Percentiles rank a stretch among this genome's conserved stretches.
Evolutionary conservation across 805 yeast genomes (phyloP).

Genomic region (Candida odintsovae): DNA sequence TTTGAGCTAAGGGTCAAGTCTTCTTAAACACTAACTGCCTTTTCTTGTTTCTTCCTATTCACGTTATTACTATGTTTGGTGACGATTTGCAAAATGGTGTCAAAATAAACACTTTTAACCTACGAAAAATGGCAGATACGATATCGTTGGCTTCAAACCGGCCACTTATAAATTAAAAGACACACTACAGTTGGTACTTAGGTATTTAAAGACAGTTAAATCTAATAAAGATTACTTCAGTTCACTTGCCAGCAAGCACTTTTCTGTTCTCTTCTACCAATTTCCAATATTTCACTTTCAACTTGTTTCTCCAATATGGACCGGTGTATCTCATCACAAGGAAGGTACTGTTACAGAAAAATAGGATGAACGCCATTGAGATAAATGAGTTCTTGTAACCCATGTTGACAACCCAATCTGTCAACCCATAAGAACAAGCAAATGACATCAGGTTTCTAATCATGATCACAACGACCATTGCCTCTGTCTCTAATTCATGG

Average conservation of each 20-base stretch:
- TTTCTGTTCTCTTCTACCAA: conserved; percentile 18
- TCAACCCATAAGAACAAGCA: conserved; percentile 54
- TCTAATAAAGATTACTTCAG: too few species aligned
- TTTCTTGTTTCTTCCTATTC: too few species aligned
- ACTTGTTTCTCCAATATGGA: conserved; percentile 22
- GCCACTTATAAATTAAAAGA: too few species aligned
- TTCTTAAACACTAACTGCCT: too few species aligned
- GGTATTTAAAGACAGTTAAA: too few species aligned
- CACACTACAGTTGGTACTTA: too few species aligned
- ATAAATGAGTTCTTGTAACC: conserved; percentile 55
- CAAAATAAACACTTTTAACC: too few species aligned
- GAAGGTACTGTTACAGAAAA: conserved; percentile 27
- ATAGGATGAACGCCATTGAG: conserved; percentile 47
- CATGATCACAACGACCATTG: conserved; percentile 50
- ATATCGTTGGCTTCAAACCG: too few species aligned
- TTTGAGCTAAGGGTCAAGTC: too few species aligned
- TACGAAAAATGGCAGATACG: too few species aligned
- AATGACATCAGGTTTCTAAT: conserved; percentile 56
- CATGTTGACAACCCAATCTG: conserved; percentile 47
- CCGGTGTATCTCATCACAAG: conserved; percentile 22
- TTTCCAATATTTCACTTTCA: conserved; percentile 19
- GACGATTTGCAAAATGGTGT: too few species aligned
- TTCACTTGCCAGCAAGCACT: conserved; percentile 5
- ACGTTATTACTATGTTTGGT: too few species aligned
- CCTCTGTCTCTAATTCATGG: conserved; percentile 46